These are phyloP conservation scores for Ogataea neopini DNA, from an alignment of 805 yeast species.

Conservation along the genomic window DNA sequence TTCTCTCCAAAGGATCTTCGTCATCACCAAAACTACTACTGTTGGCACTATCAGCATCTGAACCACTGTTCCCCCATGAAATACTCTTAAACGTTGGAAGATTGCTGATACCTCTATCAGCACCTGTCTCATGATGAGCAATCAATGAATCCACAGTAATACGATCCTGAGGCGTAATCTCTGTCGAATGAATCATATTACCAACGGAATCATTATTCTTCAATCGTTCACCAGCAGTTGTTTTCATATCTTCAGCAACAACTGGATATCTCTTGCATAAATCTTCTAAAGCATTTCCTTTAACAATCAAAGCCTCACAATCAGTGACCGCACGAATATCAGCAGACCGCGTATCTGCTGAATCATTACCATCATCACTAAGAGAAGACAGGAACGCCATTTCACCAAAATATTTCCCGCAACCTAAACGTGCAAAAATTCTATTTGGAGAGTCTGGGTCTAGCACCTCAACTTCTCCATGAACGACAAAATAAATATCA, in stretches of 20 bases:
- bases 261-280: slow-evolving; percentile 59
- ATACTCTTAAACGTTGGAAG: slow-evolving; percentile 21
- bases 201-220: slow-evolving; percentile 32
- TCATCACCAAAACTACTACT: slow-evolving; percentile 7
- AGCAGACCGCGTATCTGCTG: slow-evolving; percentile 50
- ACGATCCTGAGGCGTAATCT: slow-evolving; percentile 23
- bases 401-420: slow-evolving; percentile 75
- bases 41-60: neutral
- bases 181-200: slow-evolving; percentile 23
- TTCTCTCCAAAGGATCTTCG: slow-evolving; percentile 1
- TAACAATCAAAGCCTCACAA: slow-evolving; percentile 60
- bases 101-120: neutral
- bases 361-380: slow-evolving; percentile 27
- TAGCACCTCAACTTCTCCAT: slow-evolving; percentile 71
- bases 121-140: slow-evolving; percentile 15
- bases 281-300: slow-evolving; percentile 53
- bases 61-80: slow-evolving; percentile 18
- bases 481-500: slow-evolving; percentile 65
- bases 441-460: slow-evolving; percentile 38
- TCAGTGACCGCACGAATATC: slow-evolving; percentile 61
- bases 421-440: slow-evolving; percentile 56
- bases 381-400: slow-evolving; percentile 63
- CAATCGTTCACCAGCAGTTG: slow-evolving; percentile 57
- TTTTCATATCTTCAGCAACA: slow-evolving; percentile 57
- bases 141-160: slow-evolving; percentile 22